Percentiles rank a stretch among this genome's conserved stretches.
Conservation (phyloP, 495 filamentous ascomycete genomes). For the Clohesyomyces aquaticus region DNA sequence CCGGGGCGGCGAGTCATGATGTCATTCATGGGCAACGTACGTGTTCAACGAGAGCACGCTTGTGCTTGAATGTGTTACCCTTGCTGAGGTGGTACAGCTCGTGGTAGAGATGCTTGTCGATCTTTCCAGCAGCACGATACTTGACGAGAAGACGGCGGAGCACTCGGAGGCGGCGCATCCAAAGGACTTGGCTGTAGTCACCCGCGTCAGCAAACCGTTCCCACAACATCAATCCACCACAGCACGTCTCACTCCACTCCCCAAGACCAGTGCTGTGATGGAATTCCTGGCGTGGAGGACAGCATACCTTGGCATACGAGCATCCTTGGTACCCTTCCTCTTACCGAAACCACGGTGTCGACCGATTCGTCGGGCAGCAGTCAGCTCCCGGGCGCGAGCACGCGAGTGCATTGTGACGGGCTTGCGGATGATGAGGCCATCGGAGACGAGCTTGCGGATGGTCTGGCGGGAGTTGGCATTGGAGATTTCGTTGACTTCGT, state of each 20-base stretch:
- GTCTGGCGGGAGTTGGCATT: slow-evolving; percentile 99
- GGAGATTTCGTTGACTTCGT: slow-evolving; percentile 98
- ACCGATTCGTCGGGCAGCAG: slow-evolving; percentile 84
- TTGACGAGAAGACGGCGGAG: slow-evolving; percentile 98
- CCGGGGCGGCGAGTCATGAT: slow-evolving; percentile 38
- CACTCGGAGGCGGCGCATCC: slow-evolving; percentile 99
- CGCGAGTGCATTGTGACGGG: slow-evolving; percentile 99
- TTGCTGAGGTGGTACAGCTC: slow-evolving; percentile 99
- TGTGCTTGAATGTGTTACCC: slow-evolving; percentile 99
- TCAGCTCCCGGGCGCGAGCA: slow-evolving; percentile 87
- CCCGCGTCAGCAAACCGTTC: slow-evolving; percentile 32
- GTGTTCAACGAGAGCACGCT: slow-evolving; percentile 98
- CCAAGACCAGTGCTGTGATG: background rate
- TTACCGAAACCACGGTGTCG: slow-evolving; percentile 99
- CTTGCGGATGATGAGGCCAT: slow-evolving; percentile 99
- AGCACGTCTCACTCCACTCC: background rate
- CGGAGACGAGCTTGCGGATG: slow-evolving; percentile 98
- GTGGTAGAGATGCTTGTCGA: slow-evolving; percentile 99
- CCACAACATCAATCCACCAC: slow-evolving; percentile 9
- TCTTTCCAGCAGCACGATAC: slow-evolving; percentile 99
- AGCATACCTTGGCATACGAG: slow-evolving; percentile 95
- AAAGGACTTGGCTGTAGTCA: slow-evolving; percentile 79
- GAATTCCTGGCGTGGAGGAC: slow-evolving; percentile 3
- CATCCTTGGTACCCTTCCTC: slow-evolving; percentile 99
- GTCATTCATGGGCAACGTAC: slow-evolving; percentile 66